These are phyloP conservation scores for Pythium biforme DNA, from an alignment of 352 stramenopile genomes.

Conservation along the genomic window DNA sequence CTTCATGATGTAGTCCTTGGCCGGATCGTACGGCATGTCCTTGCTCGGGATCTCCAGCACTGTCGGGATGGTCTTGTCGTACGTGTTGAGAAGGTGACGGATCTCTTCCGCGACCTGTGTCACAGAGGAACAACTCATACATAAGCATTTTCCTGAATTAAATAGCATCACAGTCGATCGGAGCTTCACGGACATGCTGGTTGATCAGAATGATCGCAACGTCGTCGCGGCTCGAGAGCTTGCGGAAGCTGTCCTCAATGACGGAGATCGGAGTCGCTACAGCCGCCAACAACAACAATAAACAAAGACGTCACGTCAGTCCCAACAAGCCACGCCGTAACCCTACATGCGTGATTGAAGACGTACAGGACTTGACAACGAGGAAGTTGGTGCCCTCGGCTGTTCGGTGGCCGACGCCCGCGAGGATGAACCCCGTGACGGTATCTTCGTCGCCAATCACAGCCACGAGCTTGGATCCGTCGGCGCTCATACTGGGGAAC, in stretches of 20 bases:
- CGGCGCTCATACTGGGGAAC: conserved; percentile 43
- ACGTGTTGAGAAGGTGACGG: conserved; percentile 96
- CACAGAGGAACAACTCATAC: no score
- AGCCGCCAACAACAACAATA: not conserved
- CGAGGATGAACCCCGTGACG: conserved; percentile 97
- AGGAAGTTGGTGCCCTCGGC: conserved; percentile 96
- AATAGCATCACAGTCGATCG: not conserved
- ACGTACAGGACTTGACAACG: conserved; percentile 93
- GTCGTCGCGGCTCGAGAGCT: conserved; percentile 93
- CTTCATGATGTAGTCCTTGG: conserved; percentile 99
- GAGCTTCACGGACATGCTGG: conserved; percentile 84
- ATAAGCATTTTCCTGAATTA: no score
- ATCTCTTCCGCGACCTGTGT: conserved; percentile 95
- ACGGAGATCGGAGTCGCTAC: conserved; percentile 83
- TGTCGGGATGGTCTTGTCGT: conserved; percentile 98
- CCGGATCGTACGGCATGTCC: conserved; percentile 93
- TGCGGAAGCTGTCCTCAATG: conserved; percentile 93
- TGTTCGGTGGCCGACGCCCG: conserved; percentile 94
- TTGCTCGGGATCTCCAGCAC: conserved; percentile 98
- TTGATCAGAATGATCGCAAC: conserved; percentile 99
- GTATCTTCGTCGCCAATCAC: conserved; percentile 96
- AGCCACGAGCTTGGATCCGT: conserved; percentile 82
- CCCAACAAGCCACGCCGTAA: not conserved
- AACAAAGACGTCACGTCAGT: no score
- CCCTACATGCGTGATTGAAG: not conserved